Evolutionary conservation across 2,329 filamentous ascomycete species (phyloP).

Genomic region (Colletotrichum sp.): DNA sequence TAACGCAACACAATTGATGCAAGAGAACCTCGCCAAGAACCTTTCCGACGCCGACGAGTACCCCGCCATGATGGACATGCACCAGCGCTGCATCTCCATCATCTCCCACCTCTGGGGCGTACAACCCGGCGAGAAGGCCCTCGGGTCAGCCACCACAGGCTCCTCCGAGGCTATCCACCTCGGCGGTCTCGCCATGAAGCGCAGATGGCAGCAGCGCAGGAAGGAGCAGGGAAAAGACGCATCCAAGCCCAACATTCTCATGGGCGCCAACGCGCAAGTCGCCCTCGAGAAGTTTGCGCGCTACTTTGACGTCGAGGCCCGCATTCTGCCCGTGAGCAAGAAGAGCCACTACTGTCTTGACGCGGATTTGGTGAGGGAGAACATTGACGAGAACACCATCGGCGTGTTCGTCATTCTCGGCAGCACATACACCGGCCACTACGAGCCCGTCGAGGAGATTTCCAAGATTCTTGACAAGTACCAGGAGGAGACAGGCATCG

Average conservation of each 20-base stretch:
- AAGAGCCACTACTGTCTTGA: conserved; percentile 68
- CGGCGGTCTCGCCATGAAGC: conserved; percentile 75
- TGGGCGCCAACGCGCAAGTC: conserved; percentile 77
- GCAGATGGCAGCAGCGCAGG: conserved; percentile 73
- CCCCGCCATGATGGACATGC: conserved; percentile 62
- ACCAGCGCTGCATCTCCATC: conserved; percentile 72
- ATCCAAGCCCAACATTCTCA: conserved; percentile 72
- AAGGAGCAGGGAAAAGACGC: conserved; percentile 65
- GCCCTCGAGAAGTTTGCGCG: conserved; percentile 75
- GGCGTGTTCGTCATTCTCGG: conserved; percentile 77
- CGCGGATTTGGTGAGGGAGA: conserved; percentile 66
- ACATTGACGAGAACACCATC: conserved; percentile 78
- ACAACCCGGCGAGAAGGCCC: conserved; percentile 64
- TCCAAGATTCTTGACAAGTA: conserved; percentile 68
- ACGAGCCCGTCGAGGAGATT: conserved; percentile 73
- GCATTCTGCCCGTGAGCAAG: conserved; percentile 66
- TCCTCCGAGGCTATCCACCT: conserved; percentile 76
- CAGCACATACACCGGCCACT: conserved; percentile 76
- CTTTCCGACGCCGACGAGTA: conserved; percentile 74
- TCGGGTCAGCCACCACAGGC: conserved; percentile 74
- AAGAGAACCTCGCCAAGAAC: conserved; percentile 74
- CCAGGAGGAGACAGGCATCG: conserved; percentile 63
- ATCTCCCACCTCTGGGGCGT: conserved; percentile 71
- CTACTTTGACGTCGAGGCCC: conserved; percentile 76
- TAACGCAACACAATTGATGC: conserved; percentile 68